A percentile compares a stretch with the other conserved stretches of the same genome.
Conservation (phyloP, 306 rosid genomes). For the Malus asiatica region DNA sequence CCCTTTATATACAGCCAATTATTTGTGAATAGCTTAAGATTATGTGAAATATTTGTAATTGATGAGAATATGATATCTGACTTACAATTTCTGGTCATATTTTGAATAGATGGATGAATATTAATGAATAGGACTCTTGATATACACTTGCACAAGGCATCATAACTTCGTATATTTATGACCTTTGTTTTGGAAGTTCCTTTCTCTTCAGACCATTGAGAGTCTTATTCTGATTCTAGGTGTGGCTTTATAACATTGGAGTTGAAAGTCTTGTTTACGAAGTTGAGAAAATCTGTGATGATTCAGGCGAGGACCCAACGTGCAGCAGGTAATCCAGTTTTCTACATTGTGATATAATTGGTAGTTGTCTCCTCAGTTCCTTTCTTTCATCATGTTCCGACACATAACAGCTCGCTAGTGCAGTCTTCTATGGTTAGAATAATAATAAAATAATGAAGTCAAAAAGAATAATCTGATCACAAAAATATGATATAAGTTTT, state of each 20-base stretch:
- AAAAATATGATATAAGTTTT: slow-evolving; percentile 14
- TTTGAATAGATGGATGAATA: neutral
- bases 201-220: slow-evolving; percentile 9
- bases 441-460: neutral
- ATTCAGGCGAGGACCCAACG: slow-evolving; percentile 82
- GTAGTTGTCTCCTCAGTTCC: neutral
- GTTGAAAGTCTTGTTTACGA: slow-evolving; percentile 62
- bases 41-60: neutral
- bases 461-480: neutral
- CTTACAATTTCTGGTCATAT: neutral
- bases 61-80: neutral
- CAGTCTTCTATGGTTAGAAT: neutral
- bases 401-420: neutral
- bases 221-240: slow-evolving; percentile 37
- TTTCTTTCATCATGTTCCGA: neutral
- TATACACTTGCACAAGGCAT: neutral
- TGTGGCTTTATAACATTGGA: slow-evolving; percentile 80
- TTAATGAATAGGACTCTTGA: neutral
- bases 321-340: slow-evolving; percentile 74
- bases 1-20: neutral
- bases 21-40: neutral
- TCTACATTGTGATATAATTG: neutral
- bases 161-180: neutral
- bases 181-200: neutral
- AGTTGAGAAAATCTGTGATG: slow-evolving; percentile 78